Evolutionary conservation across 2,329 filamentous ascomycete species (phyloP).

Genomic region (Colletotrichum scovillei): DNA sequence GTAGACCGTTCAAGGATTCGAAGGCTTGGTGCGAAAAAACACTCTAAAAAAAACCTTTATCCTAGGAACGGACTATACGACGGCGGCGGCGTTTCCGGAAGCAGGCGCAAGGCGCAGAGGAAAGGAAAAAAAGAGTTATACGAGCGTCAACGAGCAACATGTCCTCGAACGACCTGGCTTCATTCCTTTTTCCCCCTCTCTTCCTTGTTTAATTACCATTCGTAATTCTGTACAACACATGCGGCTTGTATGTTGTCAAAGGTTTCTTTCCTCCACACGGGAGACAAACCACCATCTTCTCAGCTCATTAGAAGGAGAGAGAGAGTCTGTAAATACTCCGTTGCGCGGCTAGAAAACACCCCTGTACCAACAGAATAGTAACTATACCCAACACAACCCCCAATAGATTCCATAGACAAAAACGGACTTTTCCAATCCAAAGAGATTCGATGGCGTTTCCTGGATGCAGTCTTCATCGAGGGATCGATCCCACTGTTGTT

Average conservation of each 20-base stretch:
- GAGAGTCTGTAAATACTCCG: neutral
- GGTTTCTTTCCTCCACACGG: neutral
- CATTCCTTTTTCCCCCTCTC: neutral
- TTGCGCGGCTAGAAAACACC: neutral
- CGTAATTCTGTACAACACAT: neutral
- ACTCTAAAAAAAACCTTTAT: neutral
- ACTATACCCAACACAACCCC: neutral
- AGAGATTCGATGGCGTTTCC: neutral
- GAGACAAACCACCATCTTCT: neutral
- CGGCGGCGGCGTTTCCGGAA: slow-evolving; percentile 4
- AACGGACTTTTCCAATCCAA: neutral
- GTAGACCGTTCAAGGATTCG: neutral
- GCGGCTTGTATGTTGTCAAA: slow-evolving; percentile 8
- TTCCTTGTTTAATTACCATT: neutral
- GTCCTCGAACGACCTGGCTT: neutral
- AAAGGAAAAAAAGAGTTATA: neutral
- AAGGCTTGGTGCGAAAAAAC: neutral
- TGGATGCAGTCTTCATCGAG: neutral
- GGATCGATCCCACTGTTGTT: neutral
- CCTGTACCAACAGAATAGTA: neutral
- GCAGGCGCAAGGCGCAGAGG: neutral
- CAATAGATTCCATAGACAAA: neutral
- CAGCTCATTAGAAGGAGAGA: slow-evolving; percentile 13
- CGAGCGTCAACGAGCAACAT: neutral
- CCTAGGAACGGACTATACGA: neutral